Base-by-base conservation (phyloP, 2,329 filamentous ascomycete species). In the Fusarium camptoceras region DNA sequence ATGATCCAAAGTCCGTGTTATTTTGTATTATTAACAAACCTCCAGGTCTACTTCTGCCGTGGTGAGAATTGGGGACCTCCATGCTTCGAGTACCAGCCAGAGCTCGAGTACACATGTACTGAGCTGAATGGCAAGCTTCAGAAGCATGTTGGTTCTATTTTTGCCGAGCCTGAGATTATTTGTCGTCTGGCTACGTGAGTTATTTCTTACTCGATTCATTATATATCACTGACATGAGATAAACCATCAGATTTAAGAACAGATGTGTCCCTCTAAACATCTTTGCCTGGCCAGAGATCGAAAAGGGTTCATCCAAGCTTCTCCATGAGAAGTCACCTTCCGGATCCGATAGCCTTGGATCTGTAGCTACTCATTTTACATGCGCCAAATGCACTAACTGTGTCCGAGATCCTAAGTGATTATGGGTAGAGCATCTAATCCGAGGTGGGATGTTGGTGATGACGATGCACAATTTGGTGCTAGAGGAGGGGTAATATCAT, bases 281-380 rank as follows among this genome's bases (percentile, higher is more conserved):
- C 24, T 70, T 75, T 58, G 74, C 72, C 5, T 76, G 74, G 74
- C 72, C 71, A 7, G 74, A 76, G 59, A 74, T 68, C n/a, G 34
- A 67, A 34, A 44, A 51, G 3, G 74, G 74, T 34, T 75, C 69
- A 59, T 34, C 57, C 16, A 68, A 73, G 8, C 67, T 73, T 9
- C 64, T 75, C n/a, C 68, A 70, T 15, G 64, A 66, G 28, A 42
- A 55, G 10, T 25, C 46, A 1, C 71, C 71, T 12, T 57, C 55
- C 14, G 53, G 53, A 10, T 39, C 66, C 12, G 66, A 59, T 20
- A 58, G 57, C 20, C 69, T 74, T 39, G 74, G 63, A 8, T 39
- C 47, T 37, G 55, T 55, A 31, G 70, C 66, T n/a, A 76, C 74
- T n/a, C 70, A 76, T 34, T 76, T 76, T 46, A 76, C 71, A 3